These are phyloP conservation scores for Harringtonia lauricola DNA, from an alignment of 2,329 filamentous ascomycete species.

Conservation along the genomic window DNA sequence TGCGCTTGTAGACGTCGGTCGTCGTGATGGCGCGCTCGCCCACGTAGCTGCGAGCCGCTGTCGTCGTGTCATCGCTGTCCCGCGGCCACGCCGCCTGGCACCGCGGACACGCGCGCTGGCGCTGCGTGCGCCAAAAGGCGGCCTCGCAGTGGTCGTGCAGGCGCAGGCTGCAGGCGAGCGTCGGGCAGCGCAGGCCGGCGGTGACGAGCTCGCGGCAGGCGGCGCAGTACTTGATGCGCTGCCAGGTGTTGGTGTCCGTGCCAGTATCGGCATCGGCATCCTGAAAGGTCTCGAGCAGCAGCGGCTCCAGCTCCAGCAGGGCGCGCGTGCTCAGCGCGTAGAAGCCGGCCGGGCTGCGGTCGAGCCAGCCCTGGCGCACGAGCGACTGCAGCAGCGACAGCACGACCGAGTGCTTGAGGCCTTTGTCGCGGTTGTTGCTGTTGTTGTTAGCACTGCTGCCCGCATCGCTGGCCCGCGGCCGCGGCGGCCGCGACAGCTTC, in stretches of 20 bases:
- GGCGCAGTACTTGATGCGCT: conserved; percentile 76
- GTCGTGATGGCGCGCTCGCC: conserved; percentile 46
- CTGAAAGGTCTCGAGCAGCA: conserved; percentile 86
- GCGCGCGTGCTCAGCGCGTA: conserved; percentile 68
- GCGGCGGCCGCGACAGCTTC: conserved; percentile 48
- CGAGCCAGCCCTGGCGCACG: conserved; percentile 74
- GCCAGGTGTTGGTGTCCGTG: conserved; percentile 39
- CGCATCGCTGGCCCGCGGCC: conserved; percentile 10
- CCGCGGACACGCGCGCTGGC: conserved; percentile 52
- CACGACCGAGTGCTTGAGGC: conserved; percentile 67
- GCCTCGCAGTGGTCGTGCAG: conserved; percentile 69
- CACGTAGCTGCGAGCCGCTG: conserved; percentile 29
- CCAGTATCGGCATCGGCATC: conserved; percentile 35
- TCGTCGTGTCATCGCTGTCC: conserved; percentile 16
- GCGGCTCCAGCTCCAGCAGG: conserved; percentile 73
- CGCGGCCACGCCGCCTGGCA: conserved; percentile 41
- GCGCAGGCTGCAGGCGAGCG: conserved; percentile 55
- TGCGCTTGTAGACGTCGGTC: conserved; percentile 36
- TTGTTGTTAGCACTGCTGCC: neutral
- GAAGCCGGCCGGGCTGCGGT: conserved; percentile 59
- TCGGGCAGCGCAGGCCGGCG: conserved; percentile 63
- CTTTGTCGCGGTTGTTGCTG: conserved; percentile 28
- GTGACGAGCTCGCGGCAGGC: conserved; percentile 88
- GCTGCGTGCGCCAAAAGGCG: conserved; percentile 55
- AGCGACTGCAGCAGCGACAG: conserved; percentile 60